These are phyloP conservation scores for Cucurbita pepo DNA, from an alignment of 306 rosid species.

Conservation along the genomic window DNA sequence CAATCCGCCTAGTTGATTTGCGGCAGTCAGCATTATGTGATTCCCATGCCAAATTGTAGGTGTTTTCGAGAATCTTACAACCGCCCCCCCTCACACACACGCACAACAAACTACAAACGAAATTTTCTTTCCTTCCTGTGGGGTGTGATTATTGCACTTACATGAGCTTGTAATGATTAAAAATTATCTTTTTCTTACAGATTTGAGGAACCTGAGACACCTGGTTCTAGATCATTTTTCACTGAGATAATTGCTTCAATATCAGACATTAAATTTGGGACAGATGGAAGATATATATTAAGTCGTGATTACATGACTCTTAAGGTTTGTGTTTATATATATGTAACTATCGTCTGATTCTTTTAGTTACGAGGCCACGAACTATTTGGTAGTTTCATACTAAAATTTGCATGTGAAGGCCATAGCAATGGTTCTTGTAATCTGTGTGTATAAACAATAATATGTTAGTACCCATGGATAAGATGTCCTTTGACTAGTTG, in stretches of 20 bases:
- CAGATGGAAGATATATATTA: constrained; percentile 82
- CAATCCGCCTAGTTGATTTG: constrained; percentile 88
- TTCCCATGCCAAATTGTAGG: constrained; percentile 89
- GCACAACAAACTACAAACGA: too few species aligned
- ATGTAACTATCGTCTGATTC: not conserved
- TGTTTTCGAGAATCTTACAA: constrained; percentile 3
- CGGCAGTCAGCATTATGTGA: constrained; percentile 98
- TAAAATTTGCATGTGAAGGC: not conserved
- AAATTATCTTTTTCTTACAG: constrained; percentile 21
- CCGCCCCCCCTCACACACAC: not conserved
- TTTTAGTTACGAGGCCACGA: not conserved
- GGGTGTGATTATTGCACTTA: not conserved
- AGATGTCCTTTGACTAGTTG: not conserved
- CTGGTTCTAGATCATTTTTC: constrained; percentile 92
- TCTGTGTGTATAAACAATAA: not conserved
- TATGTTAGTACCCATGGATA: not conserved
- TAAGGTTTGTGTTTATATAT: constrained; percentile 43
- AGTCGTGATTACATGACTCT: constrained; percentile 99
- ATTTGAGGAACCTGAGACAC: constrained; percentile 93
- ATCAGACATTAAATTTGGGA: constrained; percentile 87
- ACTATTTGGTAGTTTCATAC: not conserved
- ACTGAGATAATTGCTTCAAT: constrained; percentile 97
- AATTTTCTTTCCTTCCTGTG: not conserved
- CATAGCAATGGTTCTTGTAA: not conserved
- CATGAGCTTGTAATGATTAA: not conserved